Base-by-base conservation (phyloP, 345 rosid genomes). In the Trapa bicornis region DNA sequence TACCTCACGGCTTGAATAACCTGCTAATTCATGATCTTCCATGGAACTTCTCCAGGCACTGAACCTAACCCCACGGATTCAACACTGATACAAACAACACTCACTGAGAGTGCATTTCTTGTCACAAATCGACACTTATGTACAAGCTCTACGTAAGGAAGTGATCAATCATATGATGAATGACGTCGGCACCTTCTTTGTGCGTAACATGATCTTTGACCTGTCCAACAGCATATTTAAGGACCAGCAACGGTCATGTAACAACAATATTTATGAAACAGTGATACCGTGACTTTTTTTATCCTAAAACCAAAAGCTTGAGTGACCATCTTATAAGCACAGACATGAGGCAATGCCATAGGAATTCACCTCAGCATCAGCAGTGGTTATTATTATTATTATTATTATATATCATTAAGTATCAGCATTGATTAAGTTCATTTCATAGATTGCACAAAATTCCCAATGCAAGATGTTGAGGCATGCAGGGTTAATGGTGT, bases 131-230 rank as follows among this genome's bases (percentile, higher is more conserved):
- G 54, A 16, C 36, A 17, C 14, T 33, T 37, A 41, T 48, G 37
- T 52, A 41, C 36, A 63, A 22, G 33, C 63, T 65, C 78, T 79
- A 92, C 35, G 77, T 76, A 54, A 78, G 85, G 72, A 92, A 86
- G 78, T 85, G 91, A 79, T 89, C 91, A 4, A 92, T 84, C 75
- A 89, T 83, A 74, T 92, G 97, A 47, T 87, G 86, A 77, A 88
- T 85, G 68, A 89, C 97, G 72, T 92, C 97, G 64, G 90, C 89
- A 47, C 98, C 98, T 75, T 92, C 98, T 67, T 74, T 88, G 73
- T 89, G 97, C 77, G 81, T 38, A 37, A 13, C 66, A 66, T 86
- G 80, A 70, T 86, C 86, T 79, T 92, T 92, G 16, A 92, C 97
- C 98, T 92, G 86, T 67, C 75, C 11, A 58, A 29, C 35, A 35